These are phyloP conservation scores for Hyphopichia homilentoma DNA, from an alignment of 805 yeast genomes.

Conservation along the genomic window DNA sequence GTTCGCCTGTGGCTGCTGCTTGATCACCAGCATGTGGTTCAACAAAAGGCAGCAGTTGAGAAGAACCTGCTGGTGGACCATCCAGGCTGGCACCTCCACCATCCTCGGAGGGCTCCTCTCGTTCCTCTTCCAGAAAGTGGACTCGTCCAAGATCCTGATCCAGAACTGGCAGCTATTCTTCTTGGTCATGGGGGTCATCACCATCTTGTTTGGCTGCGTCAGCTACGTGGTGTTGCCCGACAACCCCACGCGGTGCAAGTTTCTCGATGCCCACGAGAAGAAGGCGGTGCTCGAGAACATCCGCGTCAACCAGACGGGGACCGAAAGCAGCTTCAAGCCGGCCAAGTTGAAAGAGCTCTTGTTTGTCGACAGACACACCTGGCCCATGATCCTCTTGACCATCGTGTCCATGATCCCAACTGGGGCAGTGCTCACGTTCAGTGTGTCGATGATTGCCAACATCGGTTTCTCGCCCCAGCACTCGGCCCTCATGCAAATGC, in stretches of 20 bases:
- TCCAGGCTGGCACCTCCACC: conserved; percentile 57
- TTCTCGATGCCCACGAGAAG: conserved; percentile 41
- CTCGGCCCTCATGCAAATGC: conserved; percentile 52
- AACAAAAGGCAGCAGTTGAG: conserved; percentile 48
- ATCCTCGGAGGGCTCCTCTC: conserved; percentile 44
- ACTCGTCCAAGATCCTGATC: conserved; percentile 22
- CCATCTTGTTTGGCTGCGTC: conserved; percentile 46
- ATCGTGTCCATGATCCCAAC: conserved; percentile 46
- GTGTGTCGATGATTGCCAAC: conserved; percentile 48
- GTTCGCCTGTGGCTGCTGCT: conserved; percentile 53
- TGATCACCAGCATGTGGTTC: conserved; percentile 63
- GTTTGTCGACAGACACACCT: conserved; percentile 45
- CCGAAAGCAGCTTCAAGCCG: conserved; percentile 44
- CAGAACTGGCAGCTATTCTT: conserved; percentile 63
- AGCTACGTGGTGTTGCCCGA: conserved; percentile 47
- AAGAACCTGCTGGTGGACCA: conserved; percentile 54
- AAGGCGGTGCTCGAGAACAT: conserved; percentile 40
- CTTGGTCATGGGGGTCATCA: conserved; percentile 51
- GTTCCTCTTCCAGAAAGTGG: conserved; percentile 52
- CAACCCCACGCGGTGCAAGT: conserved; percentile 37
- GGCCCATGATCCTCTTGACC: conserved; percentile 46
- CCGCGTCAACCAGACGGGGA: conserved; percentile 48
- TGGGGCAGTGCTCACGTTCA: conserved; percentile 51
- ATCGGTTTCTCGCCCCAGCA: conserved; percentile 45
- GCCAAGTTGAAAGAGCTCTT: conserved; percentile 46